Conservation (phyloP, 2,329 filamentous ascomycete genomes). For the Delphinella strobiligena region DNA sequence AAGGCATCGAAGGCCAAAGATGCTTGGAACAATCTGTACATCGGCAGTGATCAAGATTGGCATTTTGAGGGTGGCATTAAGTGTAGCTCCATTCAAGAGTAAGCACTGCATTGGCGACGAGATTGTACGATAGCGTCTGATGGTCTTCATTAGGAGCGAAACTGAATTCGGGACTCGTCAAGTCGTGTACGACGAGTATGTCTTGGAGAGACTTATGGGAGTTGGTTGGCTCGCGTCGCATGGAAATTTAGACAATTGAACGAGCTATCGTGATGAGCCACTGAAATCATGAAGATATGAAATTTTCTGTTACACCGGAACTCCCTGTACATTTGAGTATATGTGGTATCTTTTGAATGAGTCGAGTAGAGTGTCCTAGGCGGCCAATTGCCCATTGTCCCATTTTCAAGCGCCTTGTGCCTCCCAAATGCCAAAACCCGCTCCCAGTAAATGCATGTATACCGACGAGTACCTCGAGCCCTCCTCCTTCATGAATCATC, state of each 20-base stretch:
- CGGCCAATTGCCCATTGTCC: no score
- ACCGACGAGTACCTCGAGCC: background rate
- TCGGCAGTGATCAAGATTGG: conserved; percentile 22
- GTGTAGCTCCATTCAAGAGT: conserved; percentile 13
- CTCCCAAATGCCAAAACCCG: no score
- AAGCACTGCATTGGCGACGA: conserved; percentile 17
- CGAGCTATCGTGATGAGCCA: no score
- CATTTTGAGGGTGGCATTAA: conserved; percentile 23
- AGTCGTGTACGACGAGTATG: background rate
- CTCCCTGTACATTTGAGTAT: no score
- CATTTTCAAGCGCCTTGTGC: no score
- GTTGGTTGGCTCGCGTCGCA: background rate
- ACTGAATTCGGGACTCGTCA: background rate
- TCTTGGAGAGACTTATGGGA: background rate
- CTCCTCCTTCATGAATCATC: conserved; percentile 13
- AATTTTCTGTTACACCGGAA: no score
- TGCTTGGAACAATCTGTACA: conserved; percentile 19
- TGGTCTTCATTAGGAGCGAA: background rate
- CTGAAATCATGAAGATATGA: no score
- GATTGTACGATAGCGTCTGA: no score
- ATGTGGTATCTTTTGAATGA: no score
- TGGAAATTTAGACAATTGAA: background rate
- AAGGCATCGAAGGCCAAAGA: conserved; percentile 14
- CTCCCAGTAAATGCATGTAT: no score
- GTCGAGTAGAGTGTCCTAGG: no score